These are phyloP conservation scores for Xylaria palmicola DNA, from an alignment of 495 filamentous ascomycete species.

Conservation along the genomic window DNA sequence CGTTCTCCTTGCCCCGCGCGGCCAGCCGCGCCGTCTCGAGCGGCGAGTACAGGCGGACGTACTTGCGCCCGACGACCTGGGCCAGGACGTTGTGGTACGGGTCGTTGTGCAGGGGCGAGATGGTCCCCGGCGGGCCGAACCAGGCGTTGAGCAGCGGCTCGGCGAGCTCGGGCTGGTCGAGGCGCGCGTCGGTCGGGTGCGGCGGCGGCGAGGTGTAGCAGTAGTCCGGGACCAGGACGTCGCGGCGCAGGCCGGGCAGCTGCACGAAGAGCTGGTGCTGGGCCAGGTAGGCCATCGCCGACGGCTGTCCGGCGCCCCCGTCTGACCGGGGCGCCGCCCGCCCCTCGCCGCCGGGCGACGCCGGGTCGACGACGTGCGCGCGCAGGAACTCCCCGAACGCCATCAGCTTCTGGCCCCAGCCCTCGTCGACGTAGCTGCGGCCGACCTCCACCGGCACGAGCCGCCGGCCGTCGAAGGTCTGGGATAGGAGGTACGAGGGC, in stretches of 20 bases:
- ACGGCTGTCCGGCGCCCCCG: conserved; percentile 10
- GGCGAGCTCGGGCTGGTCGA: conserved; percentile 50
- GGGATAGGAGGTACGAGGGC: conserved; percentile 69
- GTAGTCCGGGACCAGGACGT: conserved; percentile 80
- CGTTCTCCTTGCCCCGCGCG: conserved; percentile 62
- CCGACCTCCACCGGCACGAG: conserved; percentile 91
- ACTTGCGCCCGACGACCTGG: conserved; percentile 90
- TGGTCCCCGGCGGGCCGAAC: conserved; percentile 86
- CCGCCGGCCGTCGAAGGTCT: conserved; percentile 73
- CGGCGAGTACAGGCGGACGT: conserved; percentile 82
- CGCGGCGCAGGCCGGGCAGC: conserved; percentile 71
- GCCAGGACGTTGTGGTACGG: conserved; percentile 90
- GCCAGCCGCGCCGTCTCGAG: conserved; percentile 57
- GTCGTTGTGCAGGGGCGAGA: conserved; percentile 91
- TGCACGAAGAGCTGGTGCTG: conserved; percentile 87
- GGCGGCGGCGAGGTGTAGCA: conserved; percentile 67
- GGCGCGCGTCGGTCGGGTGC: conserved; percentile 49
- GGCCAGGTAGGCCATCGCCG: conserved; percentile 70
- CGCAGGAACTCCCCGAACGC: conserved; percentile 70
- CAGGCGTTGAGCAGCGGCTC: conserved; percentile 76
- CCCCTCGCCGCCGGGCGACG: background rate
- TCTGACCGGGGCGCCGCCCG: background rate
- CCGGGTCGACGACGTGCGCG: conserved; percentile 46
- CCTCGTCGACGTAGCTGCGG: conserved; percentile 78
- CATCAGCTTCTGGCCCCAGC: conserved; percentile 84